Conservation (phyloP, 139 green algal species). For the Chlamydomonas sphaeroides region DNA sequence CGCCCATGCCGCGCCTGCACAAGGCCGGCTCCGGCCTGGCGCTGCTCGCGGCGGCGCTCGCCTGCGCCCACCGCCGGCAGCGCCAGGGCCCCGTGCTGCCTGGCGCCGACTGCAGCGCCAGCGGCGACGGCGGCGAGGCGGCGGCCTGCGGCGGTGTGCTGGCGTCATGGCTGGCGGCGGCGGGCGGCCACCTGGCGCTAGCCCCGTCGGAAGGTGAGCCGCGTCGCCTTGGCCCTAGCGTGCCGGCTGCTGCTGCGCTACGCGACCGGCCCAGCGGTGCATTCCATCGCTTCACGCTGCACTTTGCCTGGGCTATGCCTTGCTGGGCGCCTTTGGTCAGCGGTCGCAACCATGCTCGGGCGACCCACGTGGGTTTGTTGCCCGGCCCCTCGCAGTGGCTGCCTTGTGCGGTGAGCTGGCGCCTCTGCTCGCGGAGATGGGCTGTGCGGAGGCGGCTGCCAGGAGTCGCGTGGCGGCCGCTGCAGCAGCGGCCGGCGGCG, state of each 20-base stretch:
- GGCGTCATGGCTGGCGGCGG: slow-evolving; percentile 4
- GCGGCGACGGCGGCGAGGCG: slow-evolving; percentile 2
- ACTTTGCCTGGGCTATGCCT: no score
- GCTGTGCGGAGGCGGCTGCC: no score
- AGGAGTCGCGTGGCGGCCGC: no score
- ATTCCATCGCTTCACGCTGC: not conserved
- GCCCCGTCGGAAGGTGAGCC: not conserved
- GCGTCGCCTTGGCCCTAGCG: no score
- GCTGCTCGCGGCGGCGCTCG: slow-evolving; percentile 9
- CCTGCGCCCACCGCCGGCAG: not conserved
- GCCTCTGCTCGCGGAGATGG: not conserved
- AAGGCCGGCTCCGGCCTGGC: slow-evolving; percentile 11
- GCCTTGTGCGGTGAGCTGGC: not conserved
- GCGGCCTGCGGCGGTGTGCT: not conserved
- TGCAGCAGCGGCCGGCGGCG: no score
- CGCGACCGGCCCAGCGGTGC: not conserved
- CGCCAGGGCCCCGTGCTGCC: no score
- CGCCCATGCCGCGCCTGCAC: slow-evolving; percentile 45
- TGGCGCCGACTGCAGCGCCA: not conserved
- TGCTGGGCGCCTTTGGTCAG: not conserved
- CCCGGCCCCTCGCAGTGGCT: not conserved
- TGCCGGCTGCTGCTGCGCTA: not conserved
- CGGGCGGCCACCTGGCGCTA: not conserved
- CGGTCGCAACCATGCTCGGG: no score
- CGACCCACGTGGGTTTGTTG: no score